Conservation (phyloP, 257 asterid genomes). For the Misopates orontium region DNA sequence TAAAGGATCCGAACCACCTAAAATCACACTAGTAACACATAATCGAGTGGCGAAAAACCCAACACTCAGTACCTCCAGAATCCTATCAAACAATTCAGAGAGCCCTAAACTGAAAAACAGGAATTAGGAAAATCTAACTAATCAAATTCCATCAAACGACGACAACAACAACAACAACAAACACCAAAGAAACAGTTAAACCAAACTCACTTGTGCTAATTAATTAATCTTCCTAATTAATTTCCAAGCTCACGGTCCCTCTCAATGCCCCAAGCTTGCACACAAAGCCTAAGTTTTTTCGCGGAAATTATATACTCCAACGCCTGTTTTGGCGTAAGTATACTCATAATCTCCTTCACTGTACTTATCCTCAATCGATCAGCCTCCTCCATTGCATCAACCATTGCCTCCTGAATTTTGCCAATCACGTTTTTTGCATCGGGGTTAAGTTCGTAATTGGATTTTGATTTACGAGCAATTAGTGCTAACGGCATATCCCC, state of each 20-base stretch:
- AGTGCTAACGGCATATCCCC: conserved; percentile 25
- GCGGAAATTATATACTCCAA: conserved; percentile 24
- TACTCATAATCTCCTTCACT: background rate
- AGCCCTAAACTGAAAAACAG: no score
- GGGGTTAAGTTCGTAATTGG: background rate
- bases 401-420: conserved; percentile 19
- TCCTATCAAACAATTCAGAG: no score
- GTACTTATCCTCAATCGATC: conserved; percentile 25
- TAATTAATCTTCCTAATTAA: no score
- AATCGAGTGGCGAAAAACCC: no score
- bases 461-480: conserved; percentile 10
- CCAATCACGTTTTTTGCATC: background rate
- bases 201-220: no score
- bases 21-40: no score
- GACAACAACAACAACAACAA: no score
- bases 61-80: no score
- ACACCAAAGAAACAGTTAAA: no score
- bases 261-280: conserved; percentile 21
- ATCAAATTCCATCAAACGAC: no score
- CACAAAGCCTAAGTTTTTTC: conserved; percentile 27
- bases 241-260: conserved; percentile 9
- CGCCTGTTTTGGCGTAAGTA: conserved; percentile 22
- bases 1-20: no score
- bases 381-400: conserved; percentile 18
- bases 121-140: no score